Percentiles rank a stretch among this genome's conserved stretches.
Evolutionary conservation across 495 filamentous ascomycete species (phyloP).

Genomic region (Trichoderma gamsii): DNA sequence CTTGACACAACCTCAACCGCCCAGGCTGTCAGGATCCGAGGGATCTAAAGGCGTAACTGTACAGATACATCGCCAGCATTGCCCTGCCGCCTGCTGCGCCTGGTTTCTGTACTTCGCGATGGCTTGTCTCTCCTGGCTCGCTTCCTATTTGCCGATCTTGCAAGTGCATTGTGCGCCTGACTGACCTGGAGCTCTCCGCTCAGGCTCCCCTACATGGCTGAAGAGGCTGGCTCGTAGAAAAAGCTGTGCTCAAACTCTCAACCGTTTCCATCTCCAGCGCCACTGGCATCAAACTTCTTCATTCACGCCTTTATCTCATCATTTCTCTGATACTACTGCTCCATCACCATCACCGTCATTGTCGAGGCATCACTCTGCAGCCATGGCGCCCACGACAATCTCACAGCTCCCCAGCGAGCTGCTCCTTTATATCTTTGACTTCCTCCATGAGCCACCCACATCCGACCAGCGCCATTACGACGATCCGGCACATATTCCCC

Average conservation of each 20-base stretch:
- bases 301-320: not conserved
- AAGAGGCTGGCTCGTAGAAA: too few relatives aligned
- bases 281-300: not conserved
- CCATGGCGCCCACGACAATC: not conserved
- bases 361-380: not conserved
- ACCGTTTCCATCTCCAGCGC: not conserved
- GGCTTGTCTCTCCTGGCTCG: too few relatives aligned
- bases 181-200: too few relatives aligned
- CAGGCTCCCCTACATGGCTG: too few relatives aligned
- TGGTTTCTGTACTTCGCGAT: too few relatives aligned
- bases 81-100: too few relatives aligned
- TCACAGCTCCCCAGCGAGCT: slow-evolving; percentile 36
- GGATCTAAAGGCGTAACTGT: too few relatives aligned
- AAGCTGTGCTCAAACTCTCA: not conserved
- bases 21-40: too few relatives aligned
- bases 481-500: slow-evolving; percentile 26
- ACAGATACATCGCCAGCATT: too few relatives aligned
- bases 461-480: slow-evolving; percentile 33
- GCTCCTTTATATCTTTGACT: slow-evolving; percentile 33
- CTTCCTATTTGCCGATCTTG: too few relatives aligned
- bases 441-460: slow-evolving; percentile 30
- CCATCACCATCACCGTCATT: not conserved
- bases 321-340: not conserved
- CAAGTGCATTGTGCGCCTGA: too few relatives aligned
- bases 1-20: too few relatives aligned